Base-by-base conservation (phyloP, 192 early-diverging fungal genomes). In the Mortierella alpina region DNA sequence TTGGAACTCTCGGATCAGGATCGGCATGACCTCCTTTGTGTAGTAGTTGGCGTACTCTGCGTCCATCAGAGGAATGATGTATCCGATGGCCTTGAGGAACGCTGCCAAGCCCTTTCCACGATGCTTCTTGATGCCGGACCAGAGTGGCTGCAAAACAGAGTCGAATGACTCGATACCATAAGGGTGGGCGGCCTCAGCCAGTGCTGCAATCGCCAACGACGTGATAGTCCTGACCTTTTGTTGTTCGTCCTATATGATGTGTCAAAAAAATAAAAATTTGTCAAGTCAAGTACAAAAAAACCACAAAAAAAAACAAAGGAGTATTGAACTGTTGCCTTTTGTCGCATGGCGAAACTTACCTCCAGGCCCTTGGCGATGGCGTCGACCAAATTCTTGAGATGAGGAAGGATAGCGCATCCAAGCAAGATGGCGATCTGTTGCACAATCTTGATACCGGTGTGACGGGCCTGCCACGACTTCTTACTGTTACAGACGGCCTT, bases 91-190 rank as follows among this genome's bases (percentile, higher is more conserved):
- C 82, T 99, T 98, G 70, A 99, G 86, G 86, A 99, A 98, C 1
- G 97, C 96, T 10, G 98, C 97, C 42, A 98, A 86, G 15, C 95
- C 95, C 76, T 96, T 96, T 71, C 97, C 96, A 72, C 98, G 92
- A 77, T 99, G 97, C 76, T 94, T 93, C 74, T 93, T 93, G 72
- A 97, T 95, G 64, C 97, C 98, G 31, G 89, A 87, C 95, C 95
- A 96, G 45, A 99, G 86, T 52, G 96, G 97, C 60, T 91, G 90
- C 23, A 99, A 80, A 8, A 97, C 95, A 14, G 88, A 80, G 69
- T 98, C 96, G 75, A 99, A 99, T 0, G 96, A 94, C 80, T 99
- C 98, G 70, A 99, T 98, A 83, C 98, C 98, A 83, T 99, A 99
- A 0, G 98, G 98, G 5, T 95, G 95, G 4, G 98, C 95, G 2